A percentile compares a stretch with the other conserved stretches of the same genome.
Conservation (phyloP, 805 yeast species). For the Saccharomyces kudriavzevii region DNA sequence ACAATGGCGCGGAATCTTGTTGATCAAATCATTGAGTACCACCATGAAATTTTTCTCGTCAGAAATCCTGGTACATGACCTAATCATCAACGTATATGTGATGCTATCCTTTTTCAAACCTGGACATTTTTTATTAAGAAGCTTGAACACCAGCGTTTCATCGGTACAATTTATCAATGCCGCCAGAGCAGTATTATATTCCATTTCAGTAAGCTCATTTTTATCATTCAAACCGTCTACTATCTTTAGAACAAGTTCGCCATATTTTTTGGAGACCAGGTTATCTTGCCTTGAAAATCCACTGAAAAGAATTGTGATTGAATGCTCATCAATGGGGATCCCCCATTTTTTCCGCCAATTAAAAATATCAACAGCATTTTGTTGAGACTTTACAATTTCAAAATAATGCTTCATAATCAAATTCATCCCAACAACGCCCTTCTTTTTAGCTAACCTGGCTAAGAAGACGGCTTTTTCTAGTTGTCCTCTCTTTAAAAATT, state of each 20-base stretch:
- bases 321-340: conserved; percentile 42
- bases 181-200: conserved; percentile 39
- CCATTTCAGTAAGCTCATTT: conserved; percentile 32
- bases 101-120: conserved; percentile 17
- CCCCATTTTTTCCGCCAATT: conserved; percentile 57
- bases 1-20: conserved; percentile 11
- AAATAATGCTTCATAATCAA: conserved; percentile 47
- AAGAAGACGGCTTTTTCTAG: conserved; percentile 45
- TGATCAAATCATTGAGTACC: conserved; percentile 13
- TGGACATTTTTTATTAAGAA: conserved; percentile 28
- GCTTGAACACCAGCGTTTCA: conserved; percentile 32
- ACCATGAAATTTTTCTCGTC: conserved; percentile 14
- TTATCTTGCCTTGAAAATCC: conserved; percentile 34
- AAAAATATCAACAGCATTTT: conserved; percentile 43
- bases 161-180: conserved; percentile 38
- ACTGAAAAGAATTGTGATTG: conserved; percentile 39
- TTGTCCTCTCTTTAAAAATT: conserved; percentile 44
- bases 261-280: conserved; percentile 29
- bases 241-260: conserved; percentile 30
- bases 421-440: conserved; percentile 58
- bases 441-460: conserved; percentile 38
- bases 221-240: conserved; percentile 27
- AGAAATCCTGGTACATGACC: conserved; percentile 14
- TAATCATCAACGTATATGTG: conserved; percentile 19
- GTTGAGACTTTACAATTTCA: conserved; percentile 32